Conservation (phyloP, 257 asterid species). For the Solanum chaucha region DNA sequence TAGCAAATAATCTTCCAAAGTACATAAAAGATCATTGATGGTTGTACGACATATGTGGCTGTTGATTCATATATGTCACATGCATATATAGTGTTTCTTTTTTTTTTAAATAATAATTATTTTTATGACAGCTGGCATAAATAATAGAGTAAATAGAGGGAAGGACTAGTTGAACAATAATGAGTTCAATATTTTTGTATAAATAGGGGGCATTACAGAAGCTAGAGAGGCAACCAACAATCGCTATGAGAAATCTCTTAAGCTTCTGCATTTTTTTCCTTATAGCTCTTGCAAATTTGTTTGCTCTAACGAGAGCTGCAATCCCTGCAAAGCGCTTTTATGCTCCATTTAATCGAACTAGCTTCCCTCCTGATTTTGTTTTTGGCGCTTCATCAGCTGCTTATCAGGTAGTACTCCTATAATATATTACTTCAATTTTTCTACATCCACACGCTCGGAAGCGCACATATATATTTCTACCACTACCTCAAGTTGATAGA, state of each 20-base stretch:
- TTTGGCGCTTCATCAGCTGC: constrained; percentile 32
- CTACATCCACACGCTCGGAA: neutral
- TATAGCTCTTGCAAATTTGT: neutral
- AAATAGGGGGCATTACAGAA: neutral
- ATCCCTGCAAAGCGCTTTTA: neutral
- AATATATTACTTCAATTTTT: no score
- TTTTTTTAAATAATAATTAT: neutral
- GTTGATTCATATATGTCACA: no score
- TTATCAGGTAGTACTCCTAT: constrained; percentile 18
- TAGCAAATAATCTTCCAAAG: no score
- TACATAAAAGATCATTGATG: no score
- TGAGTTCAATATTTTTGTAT: neutral
- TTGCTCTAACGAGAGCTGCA: neutral
- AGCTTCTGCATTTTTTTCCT: neutral
- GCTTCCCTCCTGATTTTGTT: constrained; percentile 10
- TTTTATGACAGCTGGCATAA: neutral
- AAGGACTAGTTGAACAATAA: neutral
- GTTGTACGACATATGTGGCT: no score
- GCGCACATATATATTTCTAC: neutral
- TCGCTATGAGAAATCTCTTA: neutral
- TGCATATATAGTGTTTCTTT: neutral
- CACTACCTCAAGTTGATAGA: neutral
- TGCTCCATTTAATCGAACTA: constrained; percentile 1
- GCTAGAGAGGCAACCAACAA: neutral
- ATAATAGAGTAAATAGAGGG: neutral